Conservation (phyloP, 78 protist genomes). For the Dictyostelium brefeldianum region DNA sequence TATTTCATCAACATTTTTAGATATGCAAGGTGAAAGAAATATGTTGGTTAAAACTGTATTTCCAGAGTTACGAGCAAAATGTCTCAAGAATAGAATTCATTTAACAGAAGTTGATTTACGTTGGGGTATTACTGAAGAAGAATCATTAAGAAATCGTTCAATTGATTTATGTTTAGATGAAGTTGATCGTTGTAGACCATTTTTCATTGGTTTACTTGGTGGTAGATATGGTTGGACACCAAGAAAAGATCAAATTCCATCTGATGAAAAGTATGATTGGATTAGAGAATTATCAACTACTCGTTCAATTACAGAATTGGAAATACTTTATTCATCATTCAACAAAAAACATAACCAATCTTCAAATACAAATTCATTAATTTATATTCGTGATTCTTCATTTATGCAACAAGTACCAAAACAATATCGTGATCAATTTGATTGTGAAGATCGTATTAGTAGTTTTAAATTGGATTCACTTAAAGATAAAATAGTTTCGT, state of each 20-base stretch:
- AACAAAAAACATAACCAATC: background rate
- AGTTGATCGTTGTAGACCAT: conserved; percentile 90
- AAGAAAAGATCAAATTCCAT: conserved; percentile 17
- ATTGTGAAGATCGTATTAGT: conserved; percentile 8
- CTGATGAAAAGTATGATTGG: conserved; percentile 76
- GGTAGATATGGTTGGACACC: conserved; percentile 89
- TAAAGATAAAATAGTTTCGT: background rate
- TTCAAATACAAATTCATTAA: conserved; percentile 27
- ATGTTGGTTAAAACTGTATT: conserved; percentile 73
- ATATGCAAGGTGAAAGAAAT: conserved; percentile 92
- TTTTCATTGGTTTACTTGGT: conserved; percentile 89
- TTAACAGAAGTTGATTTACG: conserved; percentile 89
- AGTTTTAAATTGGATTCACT: conserved; percentile 14
- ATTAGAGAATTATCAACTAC: conserved; percentile 26
- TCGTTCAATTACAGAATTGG: conserved; percentile 90
- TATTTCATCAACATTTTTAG: conserved; percentile 82
- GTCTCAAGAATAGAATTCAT: conserved; percentile 52
- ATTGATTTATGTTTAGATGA: conserved; percentile 83
- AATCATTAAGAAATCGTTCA: background rate
- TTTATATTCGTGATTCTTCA: conserved; percentile 70
- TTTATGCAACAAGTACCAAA: conserved; percentile 49
- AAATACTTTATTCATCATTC: conserved; percentile 72
- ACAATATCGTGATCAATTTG: conserved; percentile 34
- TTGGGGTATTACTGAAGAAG: conserved; percentile 92
- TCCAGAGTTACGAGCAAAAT: conserved; percentile 83